A percentile compares a stretch with the other conserved stretches of the same genome.
phyloP scores from a whole-genome alignment of 2,329 filamentous ascomycete species.

The Davidsoniella neocaledoniae region DNA sequence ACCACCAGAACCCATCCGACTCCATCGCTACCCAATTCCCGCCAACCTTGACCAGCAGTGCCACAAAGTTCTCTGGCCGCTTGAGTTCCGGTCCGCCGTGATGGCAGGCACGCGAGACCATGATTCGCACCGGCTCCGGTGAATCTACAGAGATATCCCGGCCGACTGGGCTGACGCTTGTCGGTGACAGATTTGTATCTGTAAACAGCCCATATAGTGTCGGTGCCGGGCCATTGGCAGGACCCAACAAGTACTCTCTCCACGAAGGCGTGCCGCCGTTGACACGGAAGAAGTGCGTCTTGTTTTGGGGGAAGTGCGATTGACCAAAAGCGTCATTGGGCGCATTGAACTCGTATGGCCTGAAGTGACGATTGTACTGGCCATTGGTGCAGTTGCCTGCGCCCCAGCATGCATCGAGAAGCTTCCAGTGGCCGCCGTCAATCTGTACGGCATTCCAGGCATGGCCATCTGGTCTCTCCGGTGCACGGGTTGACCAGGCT shows the following conservation, averaged over 20 bases:
- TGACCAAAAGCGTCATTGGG: constrained; percentile 67
- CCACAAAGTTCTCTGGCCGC: not conserved
- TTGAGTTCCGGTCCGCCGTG: constrained; percentile 28
- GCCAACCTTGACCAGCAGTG: not conserved
- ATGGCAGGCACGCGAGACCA: constrained; percentile 61
- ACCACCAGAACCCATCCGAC: constrained; percentile 67
- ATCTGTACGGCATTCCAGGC: constrained; percentile 91
- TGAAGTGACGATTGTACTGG: constrained; percentile 53
- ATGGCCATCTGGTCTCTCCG: constrained; percentile 46
- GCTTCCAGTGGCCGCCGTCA: constrained; percentile 76
- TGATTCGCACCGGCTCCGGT: constrained; percentile 49
- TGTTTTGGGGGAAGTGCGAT: constrained; percentile 60
- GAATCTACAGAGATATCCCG: constrained; percentile 43
- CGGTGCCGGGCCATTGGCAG: constrained; percentile 31
- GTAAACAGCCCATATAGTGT: constrained; percentile 28
- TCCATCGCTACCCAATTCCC: constrained; percentile 43
- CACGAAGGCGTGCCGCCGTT: constrained; percentile 54
- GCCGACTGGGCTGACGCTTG: constrained; percentile 39
- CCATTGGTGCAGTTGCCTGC: constrained; percentile 48
- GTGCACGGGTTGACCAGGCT: constrained; percentile 46
- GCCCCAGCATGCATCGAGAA: constrained; percentile 87
- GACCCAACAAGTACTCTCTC: constrained; percentile 66
- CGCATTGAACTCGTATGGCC: constrained; percentile 41
- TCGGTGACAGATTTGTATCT: constrained; percentile 35
- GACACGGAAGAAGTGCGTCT: constrained; percentile 51